Conservation (phyloP, 768 basidiomycete genomes). For the Trametes sanguinea region DNA sequence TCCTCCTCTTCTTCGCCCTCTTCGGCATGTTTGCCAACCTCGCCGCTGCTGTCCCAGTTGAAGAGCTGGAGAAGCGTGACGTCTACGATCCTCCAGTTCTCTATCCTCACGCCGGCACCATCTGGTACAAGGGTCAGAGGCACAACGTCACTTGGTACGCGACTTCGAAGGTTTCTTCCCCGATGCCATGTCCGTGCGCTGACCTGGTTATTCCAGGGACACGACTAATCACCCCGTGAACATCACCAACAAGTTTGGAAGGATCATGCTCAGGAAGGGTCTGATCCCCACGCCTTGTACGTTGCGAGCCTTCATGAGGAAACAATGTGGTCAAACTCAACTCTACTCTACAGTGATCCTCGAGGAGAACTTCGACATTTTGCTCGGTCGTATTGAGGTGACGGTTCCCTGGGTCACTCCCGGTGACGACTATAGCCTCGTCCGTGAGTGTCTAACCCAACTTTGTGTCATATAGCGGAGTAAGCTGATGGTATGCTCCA, state of each 20-base stretch:
- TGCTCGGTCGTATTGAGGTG: slow-evolving; percentile 35
- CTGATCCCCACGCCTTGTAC: slow-evolving; percentile 32
- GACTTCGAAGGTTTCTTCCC: background rate
- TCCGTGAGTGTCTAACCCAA: slow-evolving; percentile 35
- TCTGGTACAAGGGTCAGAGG: slow-evolving; percentile 19
- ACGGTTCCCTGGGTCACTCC: slow-evolving; percentile 37
- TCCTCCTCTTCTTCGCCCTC: slow-evolving; percentile 8
- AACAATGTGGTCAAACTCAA: background rate
- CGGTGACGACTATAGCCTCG: slow-evolving; percentile 37
- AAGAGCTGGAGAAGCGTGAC: slow-evolving; percentile 21
- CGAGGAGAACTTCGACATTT: slow-evolving; percentile 37
- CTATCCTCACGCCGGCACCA: slow-evolving; percentile 20
- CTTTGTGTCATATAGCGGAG: background rate
- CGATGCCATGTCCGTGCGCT: background rate
- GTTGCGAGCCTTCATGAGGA: background rate
- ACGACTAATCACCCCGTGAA: slow-evolving; percentile 36
- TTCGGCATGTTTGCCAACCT: background rate
- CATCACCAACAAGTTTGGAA: slow-evolving; percentile 37
- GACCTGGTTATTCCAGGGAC: slow-evolving; percentile 21
- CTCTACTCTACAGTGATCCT: slow-evolving; percentile 30
- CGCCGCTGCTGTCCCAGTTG: background rate
- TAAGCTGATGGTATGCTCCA: slow-evolving; percentile 17
- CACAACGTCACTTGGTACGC: slow-evolving; percentile 22
- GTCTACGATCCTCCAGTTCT: slow-evolving; percentile 14
- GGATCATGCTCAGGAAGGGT: slow-evolving; percentile 22